A percentile compares a stretch with the other conserved stretches of the same genome.
Conservation (phyloP, 306 rosid genomes). For the Dryas alaskensis region DNA sequence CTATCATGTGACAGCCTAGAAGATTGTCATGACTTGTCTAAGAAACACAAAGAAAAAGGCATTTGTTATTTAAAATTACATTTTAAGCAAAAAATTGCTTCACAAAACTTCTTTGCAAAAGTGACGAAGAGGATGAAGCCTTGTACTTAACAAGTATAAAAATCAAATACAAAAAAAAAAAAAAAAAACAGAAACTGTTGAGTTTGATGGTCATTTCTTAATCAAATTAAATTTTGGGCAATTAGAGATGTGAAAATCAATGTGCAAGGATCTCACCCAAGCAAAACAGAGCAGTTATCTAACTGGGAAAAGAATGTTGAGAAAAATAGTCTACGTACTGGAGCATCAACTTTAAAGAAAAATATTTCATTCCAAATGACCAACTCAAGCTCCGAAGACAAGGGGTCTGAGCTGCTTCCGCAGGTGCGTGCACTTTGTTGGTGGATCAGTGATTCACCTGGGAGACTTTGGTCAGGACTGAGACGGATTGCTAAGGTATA, state of each 20-base stretch:
- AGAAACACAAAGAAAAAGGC: background rate
- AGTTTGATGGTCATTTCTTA: background rate
- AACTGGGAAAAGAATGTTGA: background rate
- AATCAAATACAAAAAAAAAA: background rate
- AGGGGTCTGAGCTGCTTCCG: constrained; percentile 59
- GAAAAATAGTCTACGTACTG: constrained; percentile 43
- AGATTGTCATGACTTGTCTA: background rate
- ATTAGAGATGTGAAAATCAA: background rate
- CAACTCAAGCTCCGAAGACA: constrained; percentile 56
- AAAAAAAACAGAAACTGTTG: background rate
- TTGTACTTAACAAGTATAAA: background rate
- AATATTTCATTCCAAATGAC: constrained; percentile 93
- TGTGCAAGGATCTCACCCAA: background rate
- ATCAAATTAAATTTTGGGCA: background rate
- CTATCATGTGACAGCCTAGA: background rate
- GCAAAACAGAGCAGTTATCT: constrained; percentile 1
- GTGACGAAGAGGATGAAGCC: background rate
- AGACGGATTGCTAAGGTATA: constrained; percentile 74
- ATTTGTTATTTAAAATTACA: background rate
- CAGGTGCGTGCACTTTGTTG: constrained; percentile 90
- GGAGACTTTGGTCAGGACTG: constrained; percentile 47
- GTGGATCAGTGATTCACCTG: constrained; percentile 45
- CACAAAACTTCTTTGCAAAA: background rate
- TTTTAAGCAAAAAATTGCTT: background rate
- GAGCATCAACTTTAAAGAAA: constrained; percentile 87